A percentile compares a stretch with the other conserved stretches of the same genome.
Evolutionary conservation across 441 rosid species (phyloP).

Genomic region (Omphalea diandra): DNA sequence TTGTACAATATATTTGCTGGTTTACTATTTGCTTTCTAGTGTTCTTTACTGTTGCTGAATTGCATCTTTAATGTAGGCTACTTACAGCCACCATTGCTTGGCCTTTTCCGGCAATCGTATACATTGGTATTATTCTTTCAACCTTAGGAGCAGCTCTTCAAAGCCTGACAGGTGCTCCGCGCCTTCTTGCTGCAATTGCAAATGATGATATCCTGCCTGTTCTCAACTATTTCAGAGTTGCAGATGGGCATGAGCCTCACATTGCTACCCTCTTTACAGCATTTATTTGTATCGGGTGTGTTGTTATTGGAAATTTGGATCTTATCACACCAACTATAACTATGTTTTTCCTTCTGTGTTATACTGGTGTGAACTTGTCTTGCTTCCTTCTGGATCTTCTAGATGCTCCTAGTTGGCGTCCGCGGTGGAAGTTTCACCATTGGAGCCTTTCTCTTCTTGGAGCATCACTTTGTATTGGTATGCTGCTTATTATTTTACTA

Average conservation of each 20-base stretch:
- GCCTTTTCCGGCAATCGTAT: slow-evolving; percentile 89
- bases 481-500: slow-evolving; percentile 15
- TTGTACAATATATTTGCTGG: background rate
- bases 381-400: slow-evolving; percentile 99
- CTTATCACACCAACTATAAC: slow-evolving; percentile 96
- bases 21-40: background rate
- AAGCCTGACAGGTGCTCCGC: slow-evolving; percentile 96
- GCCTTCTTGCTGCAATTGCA: slow-evolving; percentile 97
- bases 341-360: slow-evolving; percentile 97
- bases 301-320: slow-evolving; percentile 93
- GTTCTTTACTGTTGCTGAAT: slow-evolving; percentile 20
- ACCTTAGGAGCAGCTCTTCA: slow-evolving; percentile 99
- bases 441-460: slow-evolving; percentile 98
- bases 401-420: slow-evolving; percentile 99
- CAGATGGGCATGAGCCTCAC: slow-evolving; percentile 86
- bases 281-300: slow-evolving; percentile 85
- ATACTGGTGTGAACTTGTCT: slow-evolving; percentile 95
- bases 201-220: slow-evolving; percentile 98
- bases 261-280: slow-evolving; percentile 93
- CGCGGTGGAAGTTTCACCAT: slow-evolving; percentile 98
- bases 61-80: slow-evolving; percentile 55
- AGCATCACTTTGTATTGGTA: slow-evolving; percentile 90
- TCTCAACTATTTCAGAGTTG: slow-evolving; percentile 90
- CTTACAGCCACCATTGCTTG: slow-evolving; percentile 97
- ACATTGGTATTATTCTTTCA: slow-evolving; percentile 93